Base-by-base conservation (phyloP, 2,329 filamentous ascomycete genomes). In the Exophiala spinifera region DNA sequence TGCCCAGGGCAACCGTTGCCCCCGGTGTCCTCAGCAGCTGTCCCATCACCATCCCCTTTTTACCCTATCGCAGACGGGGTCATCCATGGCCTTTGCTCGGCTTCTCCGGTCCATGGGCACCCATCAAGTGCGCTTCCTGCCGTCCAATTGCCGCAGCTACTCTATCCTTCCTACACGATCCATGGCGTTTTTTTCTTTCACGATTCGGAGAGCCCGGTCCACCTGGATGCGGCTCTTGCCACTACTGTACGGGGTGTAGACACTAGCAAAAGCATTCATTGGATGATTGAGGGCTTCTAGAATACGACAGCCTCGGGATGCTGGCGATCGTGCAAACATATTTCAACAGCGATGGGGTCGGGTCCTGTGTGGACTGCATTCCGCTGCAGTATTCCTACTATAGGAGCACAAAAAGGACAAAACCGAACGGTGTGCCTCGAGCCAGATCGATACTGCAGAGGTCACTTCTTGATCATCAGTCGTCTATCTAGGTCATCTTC, bases 1-100 rank as follows among this genome's bases (percentile, higher is more conserved):
- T 11, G 28, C 23, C 20, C 42, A 25, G 21, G 21, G 42, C 42
- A 44, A 44, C 42, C 42, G 42, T 44, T 44, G 42, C 42, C 42
- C 42, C 21, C 42, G 20, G 17, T 20, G 10, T 20, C 42, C 21
- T 25, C 20, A 31, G 42, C 42, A 21, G 21, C n/a, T 20, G 40
- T 43, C 21, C 19, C 36, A 39, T 5, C 4, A n/a, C 36, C 13
- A 15, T 39, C 36, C n/a, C 14, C 14, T 39, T 39, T 39, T 19
- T 5, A 39, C 7, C 36, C 36, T 15, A 15, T 39, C 36, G 14
- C 20, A 23, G 19, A 2, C 14, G 23, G 10, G 28, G 7, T 31
- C 3, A n/a, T n/a, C n/a, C n/a, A 31, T 28, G 43, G 43, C 28
- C 43, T 46, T 46, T 46, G 21, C 36, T 39, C 36, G 36, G 36